These are phyloP conservation scores for Begonia loranthoides DNA, from an alignment of 306 rosid species.

Conservation along the genomic window DNA sequence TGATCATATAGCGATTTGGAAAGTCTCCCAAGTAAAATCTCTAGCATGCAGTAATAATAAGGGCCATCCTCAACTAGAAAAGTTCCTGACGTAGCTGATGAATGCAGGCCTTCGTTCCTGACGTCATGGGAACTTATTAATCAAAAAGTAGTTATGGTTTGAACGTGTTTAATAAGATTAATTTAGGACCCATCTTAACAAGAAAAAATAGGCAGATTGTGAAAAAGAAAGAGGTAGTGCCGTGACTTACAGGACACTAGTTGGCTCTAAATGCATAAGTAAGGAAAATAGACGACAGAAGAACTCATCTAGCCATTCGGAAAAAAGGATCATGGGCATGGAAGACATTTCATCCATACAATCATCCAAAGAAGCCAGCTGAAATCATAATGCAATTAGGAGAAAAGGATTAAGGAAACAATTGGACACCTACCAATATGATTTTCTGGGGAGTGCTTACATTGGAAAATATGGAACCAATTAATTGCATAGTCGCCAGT, in stretches of 20 bases:
- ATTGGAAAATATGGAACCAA: constrained; percentile 91
- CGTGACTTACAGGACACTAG: constrained; percentile 74
- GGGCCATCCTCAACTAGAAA: constrained; percentile 97
- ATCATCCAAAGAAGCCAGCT: constrained; percentile 87
- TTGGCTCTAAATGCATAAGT: constrained; percentile 88
- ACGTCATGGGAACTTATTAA: constrained; percentile 26
- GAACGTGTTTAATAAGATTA: not conserved
- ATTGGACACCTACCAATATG: constrained; percentile 1
- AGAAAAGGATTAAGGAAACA: constrained; percentile 6
- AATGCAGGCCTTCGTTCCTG: constrained; percentile 87
- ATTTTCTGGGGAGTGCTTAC: constrained; percentile 31
- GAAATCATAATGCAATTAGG: constrained; percentile 22
- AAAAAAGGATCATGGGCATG: constrained; percentile 77
- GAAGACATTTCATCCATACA: constrained; percentile 50
- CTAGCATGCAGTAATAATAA: constrained; percentile 89
- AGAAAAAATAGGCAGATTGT: too few species aligned
- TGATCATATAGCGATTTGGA: constrained; percentile 63
- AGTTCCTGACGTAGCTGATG: constrained; percentile 85
- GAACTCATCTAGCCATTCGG: constrained; percentile 98
- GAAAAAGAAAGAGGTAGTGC: constrained; percentile 5
- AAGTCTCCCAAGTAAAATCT: constrained; percentile 89
- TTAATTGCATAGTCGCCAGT: constrained; percentile 93
- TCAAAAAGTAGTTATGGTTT: constrained; percentile 3
- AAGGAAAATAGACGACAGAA: constrained; percentile 90
- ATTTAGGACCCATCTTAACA: not conserved